A percentile compares a stretch with the other conserved stretches of the same genome.
Evolutionary conservation across 192 early-diverging fungal species (phyloP).

Genomic region (Kappamyces sp.): DNA sequence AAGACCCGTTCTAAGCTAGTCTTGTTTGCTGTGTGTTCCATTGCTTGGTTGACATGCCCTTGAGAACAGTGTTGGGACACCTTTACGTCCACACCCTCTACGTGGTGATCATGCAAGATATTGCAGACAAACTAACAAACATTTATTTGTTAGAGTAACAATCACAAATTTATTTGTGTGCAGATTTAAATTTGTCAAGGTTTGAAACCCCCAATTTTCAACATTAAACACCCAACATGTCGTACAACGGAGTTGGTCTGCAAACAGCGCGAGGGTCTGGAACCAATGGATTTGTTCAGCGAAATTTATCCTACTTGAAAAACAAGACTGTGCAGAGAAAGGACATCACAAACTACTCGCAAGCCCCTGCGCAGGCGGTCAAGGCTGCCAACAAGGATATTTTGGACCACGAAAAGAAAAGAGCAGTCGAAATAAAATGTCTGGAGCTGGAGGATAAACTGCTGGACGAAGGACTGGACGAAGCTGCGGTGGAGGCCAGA

Average conservation of each 20-base stretch:
- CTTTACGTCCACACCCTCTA: too few relatives aligned
- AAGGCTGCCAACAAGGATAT: constrained; percentile 72
- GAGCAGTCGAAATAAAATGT: constrained; percentile 83
- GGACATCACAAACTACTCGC: not conserved
- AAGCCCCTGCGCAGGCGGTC: constrained; percentile 8
- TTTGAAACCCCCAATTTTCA: too few relatives aligned
- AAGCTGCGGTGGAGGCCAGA: constrained; percentile 61
- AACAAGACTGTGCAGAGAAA: constrained; percentile 32
- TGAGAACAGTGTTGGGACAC: too few relatives aligned
- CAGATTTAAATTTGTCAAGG: too few relatives aligned
- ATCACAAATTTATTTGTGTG: too few relatives aligned
- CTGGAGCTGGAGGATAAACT: constrained; percentile 72
- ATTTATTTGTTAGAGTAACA: too few relatives aligned
- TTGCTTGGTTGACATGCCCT: too few relatives aligned
- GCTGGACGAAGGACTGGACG: constrained; percentile 62
- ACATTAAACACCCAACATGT: too few relatives aligned
- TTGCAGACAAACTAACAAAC: too few relatives aligned
- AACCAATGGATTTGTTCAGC: constrained; percentile 94
- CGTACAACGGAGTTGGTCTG: constrained; percentile 42
- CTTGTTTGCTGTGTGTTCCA: too few relatives aligned
- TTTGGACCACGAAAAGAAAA: constrained; percentile 77
- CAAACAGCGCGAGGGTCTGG: constrained; percentile 55
- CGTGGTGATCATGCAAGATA: too few relatives aligned
- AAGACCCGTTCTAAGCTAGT: too few relatives aligned
- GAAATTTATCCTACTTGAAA: constrained; percentile 73